phyloP scores from a whole-genome alignment of 257 asterid genomes.

The Ilex asprella region DNA sequence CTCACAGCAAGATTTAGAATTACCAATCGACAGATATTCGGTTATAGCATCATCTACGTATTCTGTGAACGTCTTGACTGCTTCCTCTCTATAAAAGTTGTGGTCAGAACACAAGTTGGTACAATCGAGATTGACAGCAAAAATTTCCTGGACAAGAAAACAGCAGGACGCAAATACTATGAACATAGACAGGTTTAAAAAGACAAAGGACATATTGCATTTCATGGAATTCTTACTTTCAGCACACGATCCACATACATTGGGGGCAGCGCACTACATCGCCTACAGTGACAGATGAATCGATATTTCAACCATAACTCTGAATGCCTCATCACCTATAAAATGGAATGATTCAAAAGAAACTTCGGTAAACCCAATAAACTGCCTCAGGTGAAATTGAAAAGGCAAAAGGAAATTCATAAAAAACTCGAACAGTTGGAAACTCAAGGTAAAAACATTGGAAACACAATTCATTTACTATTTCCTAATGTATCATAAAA shows the following conservation, averaged over 20 bases:
- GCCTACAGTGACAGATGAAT: constrained; percentile 52
- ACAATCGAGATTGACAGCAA: constrained; percentile 3
- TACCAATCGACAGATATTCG: constrained; percentile 34
- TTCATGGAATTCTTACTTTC: constrained; percentile 38
- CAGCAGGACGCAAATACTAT: neutral
- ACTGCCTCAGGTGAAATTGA: neutral
- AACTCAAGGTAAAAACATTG: too few relatives aligned
- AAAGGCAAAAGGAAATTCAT: neutral
- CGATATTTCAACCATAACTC: constrained; percentile 56
- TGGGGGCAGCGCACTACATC: constrained; percentile 48
- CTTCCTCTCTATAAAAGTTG: constrained; percentile 9
- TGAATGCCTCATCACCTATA: constrained; percentile 52
- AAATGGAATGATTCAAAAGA: constrained; percentile 2
- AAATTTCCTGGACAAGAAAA: constrained; percentile 28
- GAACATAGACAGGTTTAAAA: too few relatives aligned
- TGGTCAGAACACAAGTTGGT: constrained; percentile 4
- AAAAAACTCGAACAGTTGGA: neutral
- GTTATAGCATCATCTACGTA: constrained; percentile 29
- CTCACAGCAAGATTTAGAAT: constrained; percentile 40
- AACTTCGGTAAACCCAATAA: too few relatives aligned
- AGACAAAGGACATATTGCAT: neutral
- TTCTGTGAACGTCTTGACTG: constrained; percentile 23
- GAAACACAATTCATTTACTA: too few relatives aligned
- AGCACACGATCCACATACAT: constrained; percentile 47
- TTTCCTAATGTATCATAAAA: too few relatives aligned